phyloP scores from a whole-genome alignment of 345 rosid species.

The Diplotaxis tenuifolia region DNA sequence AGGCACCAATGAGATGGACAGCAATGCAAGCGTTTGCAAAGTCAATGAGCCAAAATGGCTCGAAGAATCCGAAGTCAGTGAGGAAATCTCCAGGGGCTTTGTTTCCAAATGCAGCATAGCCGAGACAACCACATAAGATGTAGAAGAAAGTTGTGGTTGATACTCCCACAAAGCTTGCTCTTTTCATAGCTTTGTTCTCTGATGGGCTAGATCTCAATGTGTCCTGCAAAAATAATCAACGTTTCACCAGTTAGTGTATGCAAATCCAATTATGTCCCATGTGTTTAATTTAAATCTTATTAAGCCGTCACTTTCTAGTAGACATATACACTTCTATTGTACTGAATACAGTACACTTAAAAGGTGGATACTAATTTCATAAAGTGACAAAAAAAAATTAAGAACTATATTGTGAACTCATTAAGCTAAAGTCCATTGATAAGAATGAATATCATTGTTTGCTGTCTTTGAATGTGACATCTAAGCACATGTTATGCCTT shows the following conservation, averaged over 20 bases:
- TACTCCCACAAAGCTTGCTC: constrained; percentile 58
- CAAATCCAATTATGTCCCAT: neutral
- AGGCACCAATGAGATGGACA: constrained; percentile 75
- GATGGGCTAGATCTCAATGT: constrained; percentile 70
- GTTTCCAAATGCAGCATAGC: constrained; percentile 94
- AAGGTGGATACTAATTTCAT: constrained; percentile 5
- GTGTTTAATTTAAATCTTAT: neutral
- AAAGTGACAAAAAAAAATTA: constrained; percentile 10
- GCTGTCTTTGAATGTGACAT: constrained; percentile 30
- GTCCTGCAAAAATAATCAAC: constrained; percentile 41
- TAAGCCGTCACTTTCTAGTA: neutral
- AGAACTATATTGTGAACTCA: constrained; percentile 13
- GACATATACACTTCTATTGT: neutral
- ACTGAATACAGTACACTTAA: constrained; percentile 5
- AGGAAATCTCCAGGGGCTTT: constrained; percentile 91
- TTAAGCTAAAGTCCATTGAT: constrained; percentile 9
- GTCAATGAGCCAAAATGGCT: constrained; percentile 87
- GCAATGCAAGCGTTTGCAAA: constrained; percentile 81
- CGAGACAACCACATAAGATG: constrained; percentile 65
- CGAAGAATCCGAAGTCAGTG: constrained; percentile 88
- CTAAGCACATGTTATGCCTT: constrained; percentile 32
- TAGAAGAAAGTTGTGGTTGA: constrained; percentile 75
- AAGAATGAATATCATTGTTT: constrained; percentile 15
- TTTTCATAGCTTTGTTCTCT: constrained; percentile 71
- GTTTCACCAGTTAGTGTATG: neutral